Evolutionary conservation across 139 green algal genomes (phyloP).

Genomic region (Coccomyxa sp.): DNA sequence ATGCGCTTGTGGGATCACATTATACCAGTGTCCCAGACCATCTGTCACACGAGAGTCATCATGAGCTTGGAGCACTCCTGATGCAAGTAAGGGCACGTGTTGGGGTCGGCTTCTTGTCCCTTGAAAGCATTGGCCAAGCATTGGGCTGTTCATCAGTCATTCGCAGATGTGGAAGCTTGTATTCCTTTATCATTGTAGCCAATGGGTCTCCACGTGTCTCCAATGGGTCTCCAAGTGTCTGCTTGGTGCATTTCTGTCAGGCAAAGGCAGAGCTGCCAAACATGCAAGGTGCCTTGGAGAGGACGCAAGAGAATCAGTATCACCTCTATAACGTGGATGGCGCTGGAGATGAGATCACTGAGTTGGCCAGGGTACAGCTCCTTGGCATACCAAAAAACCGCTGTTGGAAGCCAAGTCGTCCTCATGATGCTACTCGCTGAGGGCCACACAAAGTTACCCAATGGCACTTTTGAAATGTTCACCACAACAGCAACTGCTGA

Average conservation of each 20-base stretch:
- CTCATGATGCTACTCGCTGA: too few relatives aligned
- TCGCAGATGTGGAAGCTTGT: too few relatives aligned
- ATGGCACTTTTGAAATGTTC: too few relatives aligned
- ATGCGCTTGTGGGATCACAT: neutral
- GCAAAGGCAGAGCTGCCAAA: constrained; percentile 33
- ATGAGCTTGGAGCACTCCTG: neutral
- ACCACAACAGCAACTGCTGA: neutral
- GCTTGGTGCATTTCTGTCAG: constrained; percentile 1
- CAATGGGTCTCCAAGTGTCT: neutral
- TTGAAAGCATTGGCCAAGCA: too few relatives aligned
- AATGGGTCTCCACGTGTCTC: neutral
- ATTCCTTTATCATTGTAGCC: neutral
- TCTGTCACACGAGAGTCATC: neutral
- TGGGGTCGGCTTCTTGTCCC: too few relatives aligned
- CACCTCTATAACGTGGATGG: constrained; percentile 11
- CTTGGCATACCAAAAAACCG: neutral
- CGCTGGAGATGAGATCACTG: neutral
- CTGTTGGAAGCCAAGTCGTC: neutral
- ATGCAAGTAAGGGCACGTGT: neutral
- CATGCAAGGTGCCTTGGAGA: constrained; percentile 24
- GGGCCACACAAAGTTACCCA: too few relatives aligned
- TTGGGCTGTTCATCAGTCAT: too few relatives aligned
- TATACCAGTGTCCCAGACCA: neutral
- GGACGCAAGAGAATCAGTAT: constrained; percentile 24
- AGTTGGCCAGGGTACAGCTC: constrained; percentile 4